Evolutionary conservation across 768 basidiomycete genomes (phyloP).

Genomic region (Pholiota conissans): DNA sequence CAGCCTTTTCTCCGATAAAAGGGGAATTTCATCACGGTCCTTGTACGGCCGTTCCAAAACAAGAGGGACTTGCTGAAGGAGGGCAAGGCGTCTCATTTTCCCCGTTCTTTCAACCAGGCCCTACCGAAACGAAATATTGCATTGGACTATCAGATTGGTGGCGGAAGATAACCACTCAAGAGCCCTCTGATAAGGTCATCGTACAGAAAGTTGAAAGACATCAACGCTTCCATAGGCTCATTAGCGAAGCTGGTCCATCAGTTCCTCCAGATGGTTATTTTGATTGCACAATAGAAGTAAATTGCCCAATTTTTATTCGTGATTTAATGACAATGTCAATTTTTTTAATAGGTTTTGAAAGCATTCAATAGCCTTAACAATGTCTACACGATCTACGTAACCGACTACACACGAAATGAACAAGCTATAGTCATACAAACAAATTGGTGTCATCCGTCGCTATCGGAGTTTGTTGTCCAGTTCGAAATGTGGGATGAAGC

Average conservation of each 20-base stretch:
- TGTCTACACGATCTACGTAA: slow-evolving; percentile 55
- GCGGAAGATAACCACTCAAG: slow-evolving; percentile 31
- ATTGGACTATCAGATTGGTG: slow-evolving; percentile 50
- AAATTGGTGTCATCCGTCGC: slow-evolving; percentile 45
- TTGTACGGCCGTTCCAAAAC: slow-evolving; percentile 34
- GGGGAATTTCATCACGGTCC: slow-evolving; percentile 39
- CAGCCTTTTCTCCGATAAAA: slow-evolving; percentile 43
- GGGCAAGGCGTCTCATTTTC: slow-evolving; percentile 38
- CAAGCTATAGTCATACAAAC: slow-evolving; percentile 31
- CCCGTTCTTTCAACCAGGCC: slow-evolving; percentile 43
- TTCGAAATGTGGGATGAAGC: slow-evolving; percentile 64
- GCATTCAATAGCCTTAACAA: slow-evolving; percentile 33
- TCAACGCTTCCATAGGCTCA: slow-evolving; percentile 43
- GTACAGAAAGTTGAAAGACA: neutral
- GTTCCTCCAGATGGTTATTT: slow-evolving; percentile 51
- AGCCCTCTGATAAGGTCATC: slow-evolving; percentile 4
- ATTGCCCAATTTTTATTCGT: neutral
- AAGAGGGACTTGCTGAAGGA: slow-evolving; percentile 32
- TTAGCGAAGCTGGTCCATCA: slow-evolving; percentile 50
- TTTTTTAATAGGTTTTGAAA: slow-evolving; percentile 44
- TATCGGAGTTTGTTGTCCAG: slow-evolving; percentile 47
- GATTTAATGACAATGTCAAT: neutral
- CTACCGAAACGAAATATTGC: slow-evolving; percentile 44
- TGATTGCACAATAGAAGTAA: slow-evolving; percentile 63
- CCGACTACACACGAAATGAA: slow-evolving; percentile 59